phyloP scores from a whole-genome alignment of 2,329 filamentous ascomycete genomes.

The Aspergillus sergii region DNA sequence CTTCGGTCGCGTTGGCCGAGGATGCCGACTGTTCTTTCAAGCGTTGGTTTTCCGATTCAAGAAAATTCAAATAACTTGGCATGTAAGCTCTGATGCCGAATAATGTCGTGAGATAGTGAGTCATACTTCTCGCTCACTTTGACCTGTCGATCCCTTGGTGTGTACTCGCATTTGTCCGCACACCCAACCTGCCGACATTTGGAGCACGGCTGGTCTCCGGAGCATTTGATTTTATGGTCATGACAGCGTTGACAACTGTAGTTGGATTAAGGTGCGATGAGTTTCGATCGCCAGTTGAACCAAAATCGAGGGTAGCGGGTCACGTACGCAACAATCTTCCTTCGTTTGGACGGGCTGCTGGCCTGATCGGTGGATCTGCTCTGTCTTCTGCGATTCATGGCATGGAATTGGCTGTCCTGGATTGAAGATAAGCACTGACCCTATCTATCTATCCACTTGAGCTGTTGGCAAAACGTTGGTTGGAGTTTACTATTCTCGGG shows the following conservation, averaged over 20 bases:
- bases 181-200: constrained; percentile 44
- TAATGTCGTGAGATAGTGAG: background rate
- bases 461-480: background rate
- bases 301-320: background rate
- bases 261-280: background rate
- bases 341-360: constrained; percentile 21
- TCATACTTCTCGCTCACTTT: constrained; percentile 41
- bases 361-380: constrained; percentile 14
- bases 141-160: constrained; percentile 46
- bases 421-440: background rate
- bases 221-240: constrained; percentile 52
- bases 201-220: constrained; percentile 46
- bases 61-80: constrained; percentile 36
- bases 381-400: constrained; percentile 19
- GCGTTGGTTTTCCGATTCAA: constrained; percentile 37
- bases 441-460: background rate
- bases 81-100: constrained; percentile 4
- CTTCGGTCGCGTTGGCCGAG: constrained; percentile 30
- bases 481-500: background rate
- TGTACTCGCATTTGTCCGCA: constrained; percentile 44
- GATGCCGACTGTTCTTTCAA: constrained; percentile 33
- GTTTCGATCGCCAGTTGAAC: background rate
- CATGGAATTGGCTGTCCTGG: background rate
- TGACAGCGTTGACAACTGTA: constrained; percentile 48
- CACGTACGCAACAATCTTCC: constrained; percentile 37